A percentile compares a stretch with the other conserved stretches of the same genome.
Evolutionary conservation across 2,329 filamentous ascomycete species (phyloP).

Genomic region (Colletotrichum godetiae): DNA sequence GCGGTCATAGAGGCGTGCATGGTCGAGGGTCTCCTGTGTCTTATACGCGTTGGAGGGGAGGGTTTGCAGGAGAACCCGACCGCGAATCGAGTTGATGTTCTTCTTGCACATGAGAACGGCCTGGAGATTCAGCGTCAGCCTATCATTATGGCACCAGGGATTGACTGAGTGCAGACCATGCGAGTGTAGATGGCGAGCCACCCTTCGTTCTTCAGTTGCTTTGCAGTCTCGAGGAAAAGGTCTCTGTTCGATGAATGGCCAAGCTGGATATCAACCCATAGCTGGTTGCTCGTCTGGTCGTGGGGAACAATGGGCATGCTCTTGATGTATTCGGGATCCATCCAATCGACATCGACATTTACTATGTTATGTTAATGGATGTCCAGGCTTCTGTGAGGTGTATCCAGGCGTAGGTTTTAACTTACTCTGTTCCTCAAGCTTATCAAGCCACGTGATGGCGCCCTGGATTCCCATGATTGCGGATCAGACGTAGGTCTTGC

Average conservation of each 20-base stretch:
- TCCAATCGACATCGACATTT: conserved; percentile 63
- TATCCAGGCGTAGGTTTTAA: neutral
- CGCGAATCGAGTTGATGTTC: conserved; percentile 57
- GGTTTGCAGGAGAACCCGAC: conserved; percentile 61
- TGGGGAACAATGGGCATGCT: conserved; percentile 56
- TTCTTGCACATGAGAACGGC: conserved; percentile 59
- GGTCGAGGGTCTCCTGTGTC: conserved; percentile 54
- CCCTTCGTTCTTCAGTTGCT: conserved; percentile 56
- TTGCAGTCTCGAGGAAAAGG: conserved; percentile 52
- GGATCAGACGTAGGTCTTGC: neutral
- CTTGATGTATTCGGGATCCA: conserved; percentile 60
- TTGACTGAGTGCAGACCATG: conserved; percentile 43
- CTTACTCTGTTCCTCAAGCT: conserved; percentile 53
- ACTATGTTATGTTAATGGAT: conserved; percentile 45
- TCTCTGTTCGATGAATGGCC: conserved; percentile 55
- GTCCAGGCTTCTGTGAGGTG: neutral
- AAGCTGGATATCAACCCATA: conserved; percentile 60
- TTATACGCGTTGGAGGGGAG: conserved; percentile 59
- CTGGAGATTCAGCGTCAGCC: conserved; percentile 37
- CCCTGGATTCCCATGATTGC: conserved; percentile 45
- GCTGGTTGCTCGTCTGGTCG: conserved; percentile 63
- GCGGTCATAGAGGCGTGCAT: conserved; percentile 57
- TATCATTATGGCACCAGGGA: neutral
- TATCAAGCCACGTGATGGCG: conserved; percentile 53
- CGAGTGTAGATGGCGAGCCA: conserved; percentile 62